A percentile compares a stretch with the other conserved stretches of the same genome.
Conservation (phyloP, 2,329 filamentous ascomycete species). For the Diplodia mutila region DNA sequence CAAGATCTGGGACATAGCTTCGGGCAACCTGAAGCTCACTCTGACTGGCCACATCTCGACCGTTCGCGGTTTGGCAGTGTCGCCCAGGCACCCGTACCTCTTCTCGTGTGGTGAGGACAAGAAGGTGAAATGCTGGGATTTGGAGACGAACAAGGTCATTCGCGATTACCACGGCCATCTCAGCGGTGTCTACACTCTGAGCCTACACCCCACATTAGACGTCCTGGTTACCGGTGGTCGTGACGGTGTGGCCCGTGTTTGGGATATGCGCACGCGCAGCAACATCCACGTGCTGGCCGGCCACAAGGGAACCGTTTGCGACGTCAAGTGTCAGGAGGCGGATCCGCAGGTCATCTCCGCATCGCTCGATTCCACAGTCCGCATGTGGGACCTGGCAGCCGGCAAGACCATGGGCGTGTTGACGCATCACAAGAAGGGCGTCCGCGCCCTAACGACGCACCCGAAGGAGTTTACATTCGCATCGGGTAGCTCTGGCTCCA, state of each 20-base stretch:
- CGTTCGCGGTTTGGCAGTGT: constrained; percentile 88
- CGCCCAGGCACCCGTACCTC: constrained; percentile 89
- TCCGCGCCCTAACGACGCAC: constrained; percentile 80
- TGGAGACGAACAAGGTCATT: constrained; percentile 99
- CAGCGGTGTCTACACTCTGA: constrained; percentile 90
- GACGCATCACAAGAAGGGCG: constrained; percentile 98
- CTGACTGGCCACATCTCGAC: constrained; percentile 94
- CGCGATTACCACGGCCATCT: constrained; percentile 96
- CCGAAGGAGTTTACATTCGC: constrained; percentile 97
- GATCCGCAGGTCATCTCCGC: constrained; percentile 93
- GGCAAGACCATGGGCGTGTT: constrained; percentile 95
- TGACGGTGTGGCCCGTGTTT: constrained; percentile 91
- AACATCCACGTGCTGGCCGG: constrained; percentile 93
- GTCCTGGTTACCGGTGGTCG: constrained; percentile 92
- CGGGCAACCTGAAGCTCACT: constrained; percentile 80
- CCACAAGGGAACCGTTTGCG: constrained; percentile 87
- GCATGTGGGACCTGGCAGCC: constrained; percentile 93
- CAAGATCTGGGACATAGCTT: constrained; percentile 97
- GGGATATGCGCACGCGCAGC: constrained; percentile 96
- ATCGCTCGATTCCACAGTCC: constrained; percentile 89
- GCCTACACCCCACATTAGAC: constrained; percentile 92
- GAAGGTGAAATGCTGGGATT: constrained; percentile 99
- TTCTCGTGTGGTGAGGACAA: constrained; percentile 99
- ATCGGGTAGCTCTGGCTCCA: constrained; percentile 84
- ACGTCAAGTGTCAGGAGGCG: constrained; percentile 90